Conservation (phyloP, 1,139 yeast species). For the Geotrichum australiense region DNA sequence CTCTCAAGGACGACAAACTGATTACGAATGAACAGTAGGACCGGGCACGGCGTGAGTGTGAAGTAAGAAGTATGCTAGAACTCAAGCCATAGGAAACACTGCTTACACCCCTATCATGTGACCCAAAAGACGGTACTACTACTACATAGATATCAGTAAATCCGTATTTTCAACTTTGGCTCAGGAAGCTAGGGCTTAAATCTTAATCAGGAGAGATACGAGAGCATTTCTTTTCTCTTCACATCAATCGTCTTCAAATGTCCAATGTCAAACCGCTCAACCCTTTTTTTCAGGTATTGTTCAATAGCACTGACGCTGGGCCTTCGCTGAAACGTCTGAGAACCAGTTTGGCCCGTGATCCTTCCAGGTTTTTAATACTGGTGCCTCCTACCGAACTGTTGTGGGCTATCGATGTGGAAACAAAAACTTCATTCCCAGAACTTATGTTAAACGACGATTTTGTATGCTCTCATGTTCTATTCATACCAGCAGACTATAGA, state of each 20-base stretch:
- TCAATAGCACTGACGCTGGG: conserved; percentile 13
- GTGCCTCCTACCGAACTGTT: conserved; percentile 15
- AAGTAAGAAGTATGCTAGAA: too few species aligned
- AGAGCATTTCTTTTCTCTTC: conserved; percentile 51
- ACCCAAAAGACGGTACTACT: too few species aligned
- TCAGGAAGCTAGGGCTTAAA: too few species aligned
- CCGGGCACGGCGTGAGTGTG: too few species aligned
- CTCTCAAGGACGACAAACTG: too few species aligned
- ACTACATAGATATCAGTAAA: too few species aligned
- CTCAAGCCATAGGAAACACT: too few species aligned
- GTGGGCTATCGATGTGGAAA: conserved; percentile 45
- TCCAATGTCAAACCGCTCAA: conserved; percentile 39
- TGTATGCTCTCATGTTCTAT: conserved; percentile 60
- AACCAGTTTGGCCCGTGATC: conserved; percentile 8
- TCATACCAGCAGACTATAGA: conserved; percentile 35
- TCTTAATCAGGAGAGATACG: too few species aligned
- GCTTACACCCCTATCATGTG: too few species aligned
- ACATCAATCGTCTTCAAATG: conserved; percentile 62
- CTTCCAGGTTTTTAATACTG: conserved; percentile 14
- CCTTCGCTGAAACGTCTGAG: conserved; percentile 14
- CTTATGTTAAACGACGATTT: conserved; percentile 62
- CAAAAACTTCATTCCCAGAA: conserved; percentile 45
- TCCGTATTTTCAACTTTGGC: too few species aligned
- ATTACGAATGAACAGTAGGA: too few species aligned
- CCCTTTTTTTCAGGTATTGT: conserved; percentile 16